These are phyloP conservation scores for Pulicaria dysenterica DNA, from an alignment of 129 eudicot genomes.

Conservation along the genomic window DNA sequence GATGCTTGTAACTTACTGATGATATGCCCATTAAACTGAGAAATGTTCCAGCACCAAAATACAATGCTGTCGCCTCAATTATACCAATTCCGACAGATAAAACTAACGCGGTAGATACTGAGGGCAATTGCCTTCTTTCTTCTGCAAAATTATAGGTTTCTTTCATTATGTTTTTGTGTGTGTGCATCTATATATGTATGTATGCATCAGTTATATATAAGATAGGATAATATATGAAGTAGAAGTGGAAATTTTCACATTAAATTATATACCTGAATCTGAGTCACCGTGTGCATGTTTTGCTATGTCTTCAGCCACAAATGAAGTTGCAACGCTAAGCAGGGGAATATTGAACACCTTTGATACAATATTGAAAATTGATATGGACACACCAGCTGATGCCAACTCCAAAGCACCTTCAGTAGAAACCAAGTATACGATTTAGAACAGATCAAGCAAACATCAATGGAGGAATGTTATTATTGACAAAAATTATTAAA, in stretches of 20 bases:
- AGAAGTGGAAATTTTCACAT: neutral
- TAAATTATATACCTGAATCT: conserved; percentile 42
- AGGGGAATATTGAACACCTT: conserved; percentile 80
- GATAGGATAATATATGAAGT: neutral
- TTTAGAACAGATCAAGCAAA: conserved; percentile 29
- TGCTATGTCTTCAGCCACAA: conserved; percentile 78
- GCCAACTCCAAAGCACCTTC: conserved; percentile 74
- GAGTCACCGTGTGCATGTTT: conserved; percentile 38
- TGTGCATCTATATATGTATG: neutral
- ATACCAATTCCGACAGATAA: conserved; percentile 60
- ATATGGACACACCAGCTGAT: conserved; percentile 73
- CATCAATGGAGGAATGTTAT: no score
- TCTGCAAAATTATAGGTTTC: conserved; percentile 38
- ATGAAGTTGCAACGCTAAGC: conserved; percentile 76
- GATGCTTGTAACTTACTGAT: conserved; percentile 38
- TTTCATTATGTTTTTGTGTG: neutral
- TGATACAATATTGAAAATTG: conserved; percentile 70
- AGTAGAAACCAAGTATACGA: conserved; percentile 6
- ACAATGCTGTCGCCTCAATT: conserved; percentile 59
- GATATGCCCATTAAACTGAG: conserved; percentile 68
- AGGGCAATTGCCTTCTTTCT: conserved; percentile 54
- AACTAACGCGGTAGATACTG: conserved; percentile 65
- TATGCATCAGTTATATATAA: neutral
- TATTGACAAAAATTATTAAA: no score
- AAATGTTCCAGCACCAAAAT: conserved; percentile 60